A percentile compares a stretch with the other conserved stretches of the same genome.
phyloP scores from a whole-genome alignment of 1,139 yeast genomes.

The Nadsonia commutata region DNA sequence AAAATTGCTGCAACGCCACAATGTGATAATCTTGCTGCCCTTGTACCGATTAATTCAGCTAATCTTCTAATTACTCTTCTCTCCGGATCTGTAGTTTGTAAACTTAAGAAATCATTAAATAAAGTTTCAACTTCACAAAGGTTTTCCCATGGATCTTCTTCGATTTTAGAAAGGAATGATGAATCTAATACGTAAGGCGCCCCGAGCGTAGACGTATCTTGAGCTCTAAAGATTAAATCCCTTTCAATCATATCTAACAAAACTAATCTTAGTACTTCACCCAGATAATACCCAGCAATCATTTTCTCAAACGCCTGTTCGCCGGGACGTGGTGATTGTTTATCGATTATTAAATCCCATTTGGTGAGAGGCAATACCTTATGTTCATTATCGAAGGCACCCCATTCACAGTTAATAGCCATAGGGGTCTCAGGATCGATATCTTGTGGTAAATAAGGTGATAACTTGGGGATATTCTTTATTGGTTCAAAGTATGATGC shows the following conservation, averaged over 20 bases:
- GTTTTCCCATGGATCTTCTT: constrained; percentile 82
- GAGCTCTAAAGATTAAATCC: constrained; percentile 31
- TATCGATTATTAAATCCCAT: constrained; percentile 69
- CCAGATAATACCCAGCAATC: constrained; percentile 94
- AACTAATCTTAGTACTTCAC: constrained; percentile 76
- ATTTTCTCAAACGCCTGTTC: constrained; percentile 94
- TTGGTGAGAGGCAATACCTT: constrained; percentile 67
- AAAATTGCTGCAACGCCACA: constrained; percentile 96
- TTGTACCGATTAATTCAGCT: constrained; percentile 77
- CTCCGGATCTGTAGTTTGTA: constrained; percentile 62
- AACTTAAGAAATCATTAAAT: constrained; percentile 42
- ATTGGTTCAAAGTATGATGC: constrained; percentile 84
- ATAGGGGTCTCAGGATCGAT: constrained; percentile 51
- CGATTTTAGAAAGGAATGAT: constrained; percentile 72
- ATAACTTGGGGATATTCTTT: constrained; percentile 65
- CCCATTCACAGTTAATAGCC: constrained; percentile 98
- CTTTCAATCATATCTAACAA: constrained; percentile 44
- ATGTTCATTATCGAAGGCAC: constrained; percentile 92
- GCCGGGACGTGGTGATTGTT: constrained; percentile 87
- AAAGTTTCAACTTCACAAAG: constrained; percentile 59
- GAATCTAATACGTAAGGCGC: constrained; percentile 67
- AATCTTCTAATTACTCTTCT: constrained; percentile 69
- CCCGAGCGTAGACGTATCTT: constrained; percentile 36
- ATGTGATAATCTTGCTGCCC: constrained; percentile 83
- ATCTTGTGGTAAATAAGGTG: constrained; percentile 53